Evolutionary conservation across 495 filamentous ascomycete species (phyloP).

Genomic region (Penicillium daleae): DNA sequence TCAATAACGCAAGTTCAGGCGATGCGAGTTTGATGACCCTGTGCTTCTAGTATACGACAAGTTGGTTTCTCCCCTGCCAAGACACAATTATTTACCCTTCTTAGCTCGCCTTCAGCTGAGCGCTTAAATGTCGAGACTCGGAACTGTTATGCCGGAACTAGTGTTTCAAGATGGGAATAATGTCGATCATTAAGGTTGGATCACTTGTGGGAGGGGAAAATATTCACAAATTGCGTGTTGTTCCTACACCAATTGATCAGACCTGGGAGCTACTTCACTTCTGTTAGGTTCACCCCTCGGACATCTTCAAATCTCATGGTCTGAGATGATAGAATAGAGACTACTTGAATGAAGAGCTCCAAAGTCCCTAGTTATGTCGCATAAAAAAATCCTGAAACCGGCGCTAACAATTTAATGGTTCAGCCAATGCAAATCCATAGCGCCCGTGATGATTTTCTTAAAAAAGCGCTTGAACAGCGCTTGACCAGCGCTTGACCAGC

Average conservation of each 20-base stretch:
- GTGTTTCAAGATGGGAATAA: not conserved
- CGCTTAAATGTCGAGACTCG: not conserved
- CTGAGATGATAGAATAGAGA: not conserved
- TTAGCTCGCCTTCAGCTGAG: not conserved
- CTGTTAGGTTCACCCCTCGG: too few relatives aligned
- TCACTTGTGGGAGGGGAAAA: not conserved
- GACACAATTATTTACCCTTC: not conserved
- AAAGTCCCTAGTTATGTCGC: not conserved
- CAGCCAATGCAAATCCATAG: constrained; percentile 4
- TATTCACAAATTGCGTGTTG: not conserved
- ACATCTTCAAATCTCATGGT: not conserved
- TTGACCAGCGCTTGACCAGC: constrained; percentile 10
- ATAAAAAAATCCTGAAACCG: not conserved
- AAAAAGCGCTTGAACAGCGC: constrained; percentile 11
- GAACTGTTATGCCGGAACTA: not conserved
- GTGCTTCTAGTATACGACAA: not conserved
- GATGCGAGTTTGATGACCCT: not conserved
- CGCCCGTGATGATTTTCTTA: constrained; percentile 5
- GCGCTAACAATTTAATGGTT: constrained; percentile 11
- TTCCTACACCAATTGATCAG: not conserved
- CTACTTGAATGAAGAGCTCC: not conserved
- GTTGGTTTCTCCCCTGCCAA: not conserved
- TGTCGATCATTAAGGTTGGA: not conserved
- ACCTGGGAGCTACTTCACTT: not conserved
- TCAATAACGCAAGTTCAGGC: not conserved